These are phyloP conservation scores for Syncephalastrum contaminatum DNA, from an alignment of 371 early-diverging fungal genomes.

Conservation along the genomic window DNA sequence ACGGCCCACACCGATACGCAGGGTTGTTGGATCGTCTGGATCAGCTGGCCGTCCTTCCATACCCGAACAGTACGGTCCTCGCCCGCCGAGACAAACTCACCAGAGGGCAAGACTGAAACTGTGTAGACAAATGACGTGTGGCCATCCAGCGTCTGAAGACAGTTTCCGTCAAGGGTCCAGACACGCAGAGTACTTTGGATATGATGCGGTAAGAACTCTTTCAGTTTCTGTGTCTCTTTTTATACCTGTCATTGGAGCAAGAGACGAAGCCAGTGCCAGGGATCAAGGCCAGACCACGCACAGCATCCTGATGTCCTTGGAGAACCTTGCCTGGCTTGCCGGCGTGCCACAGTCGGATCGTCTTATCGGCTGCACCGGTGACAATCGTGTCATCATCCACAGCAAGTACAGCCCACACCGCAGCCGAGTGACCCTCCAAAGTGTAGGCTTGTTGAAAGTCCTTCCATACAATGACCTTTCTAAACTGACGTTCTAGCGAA, in stretches of 20 bases:
- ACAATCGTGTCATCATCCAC: conserved; percentile 70
- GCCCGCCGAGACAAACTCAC: conserved; percentile 85
- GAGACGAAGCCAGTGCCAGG: conserved; percentile 78
- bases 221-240: neutral
- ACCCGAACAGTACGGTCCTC: conserved; percentile 92
- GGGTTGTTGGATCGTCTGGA: conserved; percentile 87
- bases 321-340: conserved; percentile 70
- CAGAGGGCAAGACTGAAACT: conserved; percentile 64
- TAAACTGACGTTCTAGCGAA: neutral
- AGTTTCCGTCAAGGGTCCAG: conserved; percentile 78
- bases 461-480: conserved; percentile 74
- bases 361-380: conserved; percentile 94
- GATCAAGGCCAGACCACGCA: conserved; percentile 74
- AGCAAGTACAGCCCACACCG: conserved; percentile 91
- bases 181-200: conserved; percentile 68
- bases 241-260: conserved; percentile 85
- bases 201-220: neutral
- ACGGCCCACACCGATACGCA: conserved; percentile 94
- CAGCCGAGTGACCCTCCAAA: conserved; percentile 80
- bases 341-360: conserved; percentile 84
- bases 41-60: conserved; percentile 76
- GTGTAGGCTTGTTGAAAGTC: conserved; percentile 67
- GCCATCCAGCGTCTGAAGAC: conserved; percentile 76
- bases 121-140: conserved; percentile 96
- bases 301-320: conserved; percentile 91